Conservation (phyloP, 768 basidiomycete species). For the Hebeloma cylindrosporum region DNA sequence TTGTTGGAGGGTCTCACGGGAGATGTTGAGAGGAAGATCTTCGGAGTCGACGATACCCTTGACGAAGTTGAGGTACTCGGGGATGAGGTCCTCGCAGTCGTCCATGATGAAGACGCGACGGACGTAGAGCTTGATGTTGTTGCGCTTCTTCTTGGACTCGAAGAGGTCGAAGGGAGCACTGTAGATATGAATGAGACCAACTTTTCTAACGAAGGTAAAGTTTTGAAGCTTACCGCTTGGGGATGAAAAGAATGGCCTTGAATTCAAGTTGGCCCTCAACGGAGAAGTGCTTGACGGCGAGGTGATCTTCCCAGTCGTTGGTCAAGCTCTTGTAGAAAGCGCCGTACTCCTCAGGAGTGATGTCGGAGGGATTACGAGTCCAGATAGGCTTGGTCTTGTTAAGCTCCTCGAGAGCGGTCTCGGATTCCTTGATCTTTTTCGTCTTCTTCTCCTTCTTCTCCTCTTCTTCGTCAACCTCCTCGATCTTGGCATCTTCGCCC, state of each 20-base stretch:
- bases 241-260: slow-evolving; percentile 98
- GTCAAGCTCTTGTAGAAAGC: slow-evolving; percentile 99
- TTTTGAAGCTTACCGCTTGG: slow-evolving; percentile 79
- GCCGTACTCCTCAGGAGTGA: slow-evolving; percentile 89
- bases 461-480: slow-evolving; percentile 82
- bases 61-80: slow-evolving; percentile 99
- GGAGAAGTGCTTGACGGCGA: slow-evolving; percentile 99
- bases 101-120: slow-evolving; percentile 99
- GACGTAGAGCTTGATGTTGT: slow-evolving; percentile 99
- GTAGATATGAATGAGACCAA: background rate
- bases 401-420: slow-evolving; percentile 91
- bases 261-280: slow-evolving; percentile 99
- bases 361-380: slow-evolving; percentile 97
- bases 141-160: slow-evolving; percentile 99
- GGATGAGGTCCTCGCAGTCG: slow-evolving; percentile 98
- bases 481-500: slow-evolving; percentile 77
- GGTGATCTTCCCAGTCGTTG: slow-evolving; percentile 99
- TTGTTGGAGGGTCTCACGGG: slow-evolving; percentile 98
- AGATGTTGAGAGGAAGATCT: slow-evolving; percentile 99
- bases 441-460: slow-evolving; percentile 90
- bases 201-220: background rate
- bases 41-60: slow-evolving; percentile 99
- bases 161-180: slow-evolving; percentile 99
- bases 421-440: slow-evolving; percentile 90
- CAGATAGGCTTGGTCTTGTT: slow-evolving; percentile 99